These are phyloP conservation scores for Rhododendron molle DNA, from an alignment of 148 eudicot species.

Conservation along the genomic window DNA sequence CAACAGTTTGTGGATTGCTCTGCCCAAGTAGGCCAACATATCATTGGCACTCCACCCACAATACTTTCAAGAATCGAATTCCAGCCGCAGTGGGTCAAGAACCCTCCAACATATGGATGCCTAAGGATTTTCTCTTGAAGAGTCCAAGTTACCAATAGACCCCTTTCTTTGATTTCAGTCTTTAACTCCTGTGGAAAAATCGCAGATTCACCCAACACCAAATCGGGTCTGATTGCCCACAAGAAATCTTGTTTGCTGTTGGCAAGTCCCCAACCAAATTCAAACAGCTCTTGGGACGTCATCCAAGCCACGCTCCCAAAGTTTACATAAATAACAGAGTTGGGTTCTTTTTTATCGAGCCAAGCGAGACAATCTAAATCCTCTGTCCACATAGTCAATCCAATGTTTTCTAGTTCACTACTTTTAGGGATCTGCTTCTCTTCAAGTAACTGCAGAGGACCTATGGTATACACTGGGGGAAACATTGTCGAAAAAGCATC, in stretches of 20 bases:
- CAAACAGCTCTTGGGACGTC: slow-evolving; percentile 15
- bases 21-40: slow-evolving; percentile 30
- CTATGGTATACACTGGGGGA: slow-evolving; percentile 22
- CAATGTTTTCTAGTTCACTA: no score
- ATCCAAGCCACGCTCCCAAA: slow-evolving; percentile 29
- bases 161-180: slow-evolving; percentile 6
- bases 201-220: slow-evolving; percentile 23
- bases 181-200: slow-evolving; percentile 26
- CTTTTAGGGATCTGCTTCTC: no score
- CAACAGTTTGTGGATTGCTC: slow-evolving; percentile 34
- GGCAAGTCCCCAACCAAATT: slow-evolving; percentile 40
- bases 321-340: slow-evolving; percentile 32
- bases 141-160: slow-evolving; percentile 29
- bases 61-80: slow-evolving; percentile 31
- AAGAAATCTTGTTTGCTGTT: slow-evolving; percentile 29
- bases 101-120: slow-evolving; percentile 31
- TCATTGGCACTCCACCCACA: slow-evolving; percentile 20
- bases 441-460: slow-evolving; percentile 22
- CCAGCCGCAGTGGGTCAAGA: slow-evolving; percentile 46
- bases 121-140: slow-evolving; percentile 23
- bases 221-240: slow-evolving; percentile 31
- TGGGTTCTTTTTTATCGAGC: slow-evolving; percentile 22
- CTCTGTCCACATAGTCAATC: no score
- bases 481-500: slow-evolving; percentile 8
- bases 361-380: slow-evolving; percentile 2